Percentiles rank a stretch among this genome's conserved stretches.
phyloP scores from a whole-genome alignment of 1,284 basidiomycete species.

The Malassezia furfur region DNA sequence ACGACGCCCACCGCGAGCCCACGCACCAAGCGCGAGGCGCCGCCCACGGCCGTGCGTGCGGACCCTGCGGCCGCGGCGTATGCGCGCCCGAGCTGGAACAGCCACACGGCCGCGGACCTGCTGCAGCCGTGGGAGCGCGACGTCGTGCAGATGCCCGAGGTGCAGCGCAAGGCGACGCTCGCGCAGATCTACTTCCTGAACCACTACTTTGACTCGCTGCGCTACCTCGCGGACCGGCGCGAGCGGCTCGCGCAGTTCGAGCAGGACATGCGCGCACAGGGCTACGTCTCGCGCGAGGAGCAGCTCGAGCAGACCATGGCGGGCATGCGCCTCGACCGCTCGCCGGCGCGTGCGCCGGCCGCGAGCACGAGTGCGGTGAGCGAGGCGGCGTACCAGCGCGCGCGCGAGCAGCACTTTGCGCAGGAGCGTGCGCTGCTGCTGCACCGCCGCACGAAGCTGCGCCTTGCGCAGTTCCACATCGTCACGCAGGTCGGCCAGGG shows the following conservation, averaged over 20 bases:
- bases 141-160: constrained; percentile 34
- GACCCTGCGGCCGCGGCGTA: constrained; percentile 2
- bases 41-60: neutral
- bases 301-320: constrained; percentile 3
- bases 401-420: constrained; percentile 32
- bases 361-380: constrained; percentile 67
- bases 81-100: constrained; percentile 25
- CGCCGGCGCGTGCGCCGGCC: constrained; percentile 59
- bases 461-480: constrained; percentile 46
- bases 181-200: constrained; percentile 48
- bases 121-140: constrained; percentile 44
- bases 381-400: constrained; percentile 56
- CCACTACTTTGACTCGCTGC: constrained; percentile 47
- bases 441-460: constrained; percentile 42
- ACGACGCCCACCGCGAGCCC: neutral
- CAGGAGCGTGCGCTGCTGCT: constrained; percentile 41
- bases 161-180: constrained; percentile 44
- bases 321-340: neutral
- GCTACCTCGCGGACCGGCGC: constrained; percentile 37
- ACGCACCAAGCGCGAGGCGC: neutral
- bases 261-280: constrained; percentile 49
- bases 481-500: constrained; percentile 47
- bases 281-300: constrained; percentile 14
- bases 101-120: constrained; percentile 32
- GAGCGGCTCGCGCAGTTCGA: constrained; percentile 61